Evolutionary conservation across 768 basidiomycete genomes (phyloP), one percentile per base, ranked within the genome.

Genomic region (Rhizopogon roseolus): DNA sequence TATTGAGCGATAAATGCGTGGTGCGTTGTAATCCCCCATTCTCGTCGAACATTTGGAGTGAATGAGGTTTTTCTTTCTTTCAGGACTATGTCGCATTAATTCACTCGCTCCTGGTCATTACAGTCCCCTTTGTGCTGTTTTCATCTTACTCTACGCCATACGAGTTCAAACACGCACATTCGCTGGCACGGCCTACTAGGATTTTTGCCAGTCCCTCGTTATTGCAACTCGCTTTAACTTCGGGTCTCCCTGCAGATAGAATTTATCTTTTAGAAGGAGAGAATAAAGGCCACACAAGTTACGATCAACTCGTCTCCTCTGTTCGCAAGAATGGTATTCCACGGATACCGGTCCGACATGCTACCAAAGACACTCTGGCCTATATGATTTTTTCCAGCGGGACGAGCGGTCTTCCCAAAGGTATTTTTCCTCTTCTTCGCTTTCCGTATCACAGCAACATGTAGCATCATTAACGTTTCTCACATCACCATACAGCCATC

Each of bases 341-440:
- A 4, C 57, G 66, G 2, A 60, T 76, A 0, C 65, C 67, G 3
- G 66, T 79, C 10, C 72, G 70, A 34, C 69, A 75, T 0, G 83
- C 76, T 0, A 68, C 58, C 17, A 73, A 74, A 52, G 68, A 81
- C 55, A 83, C 81, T 0, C 64, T 85, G 5, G 85, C 82, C 1
- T 86, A 86, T 61, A 70, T 87, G 6, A 71, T 85, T 0, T 85
- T 84, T 61, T 88, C 85, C 0, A 86, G 85, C 61, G 85, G 86
- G 17, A 87, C 85, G 0, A 86, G 77, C 55, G 86, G 85, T 0
- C 68, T 80, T 10, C 85, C 86, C 0, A 86, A 88, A 78, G 83
- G 84, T 80, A 16, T 8, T 22, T 43, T 46, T 22, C 5, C 19
- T n/a, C 8, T 19, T 48, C 22, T 19, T 36, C 17, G 14, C n/a